Base-by-base conservation (phyloP, 345 rosid species). In the Sisymbrium irio region DNA sequence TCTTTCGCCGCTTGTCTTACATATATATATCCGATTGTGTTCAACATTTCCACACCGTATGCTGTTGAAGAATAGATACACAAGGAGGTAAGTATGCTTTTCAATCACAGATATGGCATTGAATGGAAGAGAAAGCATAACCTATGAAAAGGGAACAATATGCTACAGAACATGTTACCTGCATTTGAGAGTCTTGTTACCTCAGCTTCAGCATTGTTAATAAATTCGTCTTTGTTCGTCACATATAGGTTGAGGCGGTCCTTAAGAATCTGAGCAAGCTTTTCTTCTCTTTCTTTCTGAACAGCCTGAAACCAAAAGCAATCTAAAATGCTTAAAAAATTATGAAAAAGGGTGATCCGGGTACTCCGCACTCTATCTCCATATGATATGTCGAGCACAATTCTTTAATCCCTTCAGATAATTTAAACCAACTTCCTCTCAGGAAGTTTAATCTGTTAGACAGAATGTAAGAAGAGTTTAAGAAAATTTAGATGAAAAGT, bases 261-360 rank as follows among this genome's bases (percentile, higher is more conserved):
- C 86, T 81, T 88, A 58, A 95, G 79, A 76, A 82, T 83, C 57
- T 79, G 83, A 6, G 81, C 96, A 76, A 95, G 99, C 68, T 87
- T 95, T 41, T 95, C 96, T 79, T 95, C 99, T 81, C 99, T 89
- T 74, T 95, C 99, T 83, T 83, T 95, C 83, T 95, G 97, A 77
- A 95, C 90, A 84, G 81, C 74, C 99, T 95, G 87, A 39, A 62
- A 71, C 17, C 53, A 71, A 73, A 71, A 67, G 27, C 33, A 57
- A 60, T 40, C 51, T 20, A 42, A 65, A 59, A 66, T 50, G 33
- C 45, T 71, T 33, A 59, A 22, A 6, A 49, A 30, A 32, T 39
- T 65, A 44, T 7, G 40, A 20, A 71, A 39, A 70, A 63, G 46
- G 11, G 55, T 47, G 39, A 39, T 28, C 35, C 27, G 41, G 35